Conservation (phyloP, 768 basidiomycete species). For the Boletus reticuloceps region DNA sequence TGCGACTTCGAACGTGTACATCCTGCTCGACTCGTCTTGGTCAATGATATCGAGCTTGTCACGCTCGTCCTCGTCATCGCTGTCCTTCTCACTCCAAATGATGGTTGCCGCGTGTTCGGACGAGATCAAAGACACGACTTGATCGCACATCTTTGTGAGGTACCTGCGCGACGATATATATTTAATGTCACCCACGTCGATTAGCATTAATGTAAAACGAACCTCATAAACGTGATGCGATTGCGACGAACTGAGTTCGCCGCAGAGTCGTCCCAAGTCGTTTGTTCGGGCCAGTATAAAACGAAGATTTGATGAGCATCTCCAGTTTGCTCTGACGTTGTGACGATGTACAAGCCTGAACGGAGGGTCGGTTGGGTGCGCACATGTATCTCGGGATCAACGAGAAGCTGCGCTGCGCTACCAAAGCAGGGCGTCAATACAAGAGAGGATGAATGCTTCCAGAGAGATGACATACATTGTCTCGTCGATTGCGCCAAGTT, state of each 20-base stretch:
- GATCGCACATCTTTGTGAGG: constrained; percentile 57
- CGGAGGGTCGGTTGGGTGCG: constrained; percentile 17
- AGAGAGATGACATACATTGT: constrained; percentile 33
- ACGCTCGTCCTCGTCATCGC: constrained; percentile 10
- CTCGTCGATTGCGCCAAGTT: constrained; percentile 36
- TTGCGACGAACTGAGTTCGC: constrained; percentile 45
- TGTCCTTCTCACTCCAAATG: constrained; percentile 21
- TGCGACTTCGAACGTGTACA: constrained; percentile 52
- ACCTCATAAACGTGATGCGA: constrained; percentile 63
- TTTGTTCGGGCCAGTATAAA: constrained; percentile 61
- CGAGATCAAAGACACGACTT: constrained; percentile 50
- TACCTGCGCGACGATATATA: constrained; percentile 37
- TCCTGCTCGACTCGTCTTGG: constrained; percentile 42
- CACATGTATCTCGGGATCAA: constrained; percentile 2
- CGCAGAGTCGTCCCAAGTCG: constrained; percentile 55
- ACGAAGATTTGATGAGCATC: constrained; percentile 37
- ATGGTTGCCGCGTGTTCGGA: constrained; percentile 20
- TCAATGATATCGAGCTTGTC: constrained; percentile 36
- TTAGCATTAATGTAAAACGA: not conserved
- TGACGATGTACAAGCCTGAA: constrained; percentile 22
- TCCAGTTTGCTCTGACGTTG: not conserved
- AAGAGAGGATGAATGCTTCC: not conserved
- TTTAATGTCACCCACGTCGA: not conserved
- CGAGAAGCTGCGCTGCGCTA: constrained; percentile 16
- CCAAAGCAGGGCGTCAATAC: not conserved